Percentiles rank a stretch among this genome's conserved stretches.
phyloP scores from a whole-genome alignment of 176 grass and related monocot species.

The Typha latifolia region DNA sequence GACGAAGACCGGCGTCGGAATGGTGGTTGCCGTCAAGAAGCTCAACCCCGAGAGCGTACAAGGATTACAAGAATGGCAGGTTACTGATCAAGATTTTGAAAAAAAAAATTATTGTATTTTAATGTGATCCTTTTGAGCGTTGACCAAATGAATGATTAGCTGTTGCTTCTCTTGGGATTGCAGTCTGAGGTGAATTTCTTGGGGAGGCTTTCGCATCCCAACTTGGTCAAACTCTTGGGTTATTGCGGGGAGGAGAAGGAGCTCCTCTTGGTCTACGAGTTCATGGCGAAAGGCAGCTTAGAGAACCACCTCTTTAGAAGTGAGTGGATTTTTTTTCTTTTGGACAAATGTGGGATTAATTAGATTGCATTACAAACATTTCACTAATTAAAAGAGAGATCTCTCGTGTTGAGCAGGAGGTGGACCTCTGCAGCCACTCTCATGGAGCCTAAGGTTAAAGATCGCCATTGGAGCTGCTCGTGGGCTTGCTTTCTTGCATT shows the following conservation, averaged over 20 bases:
- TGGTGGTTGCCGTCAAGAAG: slow-evolving; percentile 84
- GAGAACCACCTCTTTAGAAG: slow-evolving; percentile 84
- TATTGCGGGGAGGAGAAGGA: slow-evolving; percentile 80
- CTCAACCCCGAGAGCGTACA: slow-evolving; percentile 72
- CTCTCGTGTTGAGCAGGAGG: slow-evolving; percentile 21
- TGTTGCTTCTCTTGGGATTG: slow-evolving; percentile 1
- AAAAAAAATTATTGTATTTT: slow-evolving; percentile 8
- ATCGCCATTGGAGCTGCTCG: slow-evolving; percentile 48
- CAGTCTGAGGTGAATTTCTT: slow-evolving; percentile 89
- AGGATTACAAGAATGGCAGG: slow-evolving; percentile 74
- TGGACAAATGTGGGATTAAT: not conserved
- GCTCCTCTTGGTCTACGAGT: slow-evolving; percentile 90
- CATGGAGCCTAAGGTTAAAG: slow-evolving; percentile 34
- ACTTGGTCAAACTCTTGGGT: slow-evolving; percentile 77
- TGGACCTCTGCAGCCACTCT: slow-evolving; percentile 18
- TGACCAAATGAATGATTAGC: not conserved
- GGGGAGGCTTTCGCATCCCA: slow-evolving; percentile 73
- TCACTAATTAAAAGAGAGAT: not conserved
- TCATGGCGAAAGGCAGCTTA: slow-evolving; percentile 77
- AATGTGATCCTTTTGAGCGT: not conserved
- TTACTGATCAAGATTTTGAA: not conserved
- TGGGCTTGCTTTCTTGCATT: slow-evolving; percentile 43
- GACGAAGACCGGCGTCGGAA: slow-evolving; percentile 39
- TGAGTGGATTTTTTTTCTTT: slow-evolving; percentile 16
- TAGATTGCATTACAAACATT: not conserved